Evolutionary conservation across 345 rosid species (phyloP).

Genomic region (Ceriops decandra): DNA sequence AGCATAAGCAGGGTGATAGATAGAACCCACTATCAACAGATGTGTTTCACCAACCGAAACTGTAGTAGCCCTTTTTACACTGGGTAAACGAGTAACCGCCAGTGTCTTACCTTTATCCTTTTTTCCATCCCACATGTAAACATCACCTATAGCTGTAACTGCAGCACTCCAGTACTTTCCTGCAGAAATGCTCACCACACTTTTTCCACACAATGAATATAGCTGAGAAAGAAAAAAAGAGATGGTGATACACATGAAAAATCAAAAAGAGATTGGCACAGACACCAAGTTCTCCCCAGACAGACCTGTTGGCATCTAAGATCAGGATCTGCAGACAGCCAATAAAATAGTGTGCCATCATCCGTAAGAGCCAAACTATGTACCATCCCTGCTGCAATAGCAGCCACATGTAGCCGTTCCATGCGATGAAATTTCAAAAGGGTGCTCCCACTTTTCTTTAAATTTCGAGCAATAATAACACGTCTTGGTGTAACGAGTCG

Average conservation of each 20-base stretch:
- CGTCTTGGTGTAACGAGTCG: constrained; percentile 91
- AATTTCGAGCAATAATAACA: constrained; percentile 60
- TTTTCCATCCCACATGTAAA: constrained; percentile 93
- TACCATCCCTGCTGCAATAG: constrained; percentile 91
- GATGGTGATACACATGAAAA: neutral
- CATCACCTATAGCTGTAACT: constrained; percentile 82
- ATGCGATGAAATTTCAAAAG: constrained; percentile 74
- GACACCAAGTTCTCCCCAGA: constrained; percentile 5
- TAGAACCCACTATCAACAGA: constrained; percentile 72
- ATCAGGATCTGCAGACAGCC: constrained; percentile 88
- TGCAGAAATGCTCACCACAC: constrained; percentile 70
- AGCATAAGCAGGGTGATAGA: constrained; percentile 71
- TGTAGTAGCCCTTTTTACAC: constrained; percentile 78
- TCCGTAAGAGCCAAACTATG: constrained; percentile 87
- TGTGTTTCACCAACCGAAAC: constrained; percentile 97
- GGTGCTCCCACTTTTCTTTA: constrained; percentile 62
- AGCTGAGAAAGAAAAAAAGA: constrained; percentile 40
- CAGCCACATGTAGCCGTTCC: constrained; percentile 62
- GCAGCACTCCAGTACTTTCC: constrained; percentile 95
- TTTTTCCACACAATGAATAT: constrained; percentile 52
- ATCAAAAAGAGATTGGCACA: neutral
- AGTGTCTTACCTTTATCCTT: constrained; percentile 53
- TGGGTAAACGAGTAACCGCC: constrained; percentile 61
- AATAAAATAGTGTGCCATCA: constrained; percentile 89
- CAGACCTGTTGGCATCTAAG: constrained; percentile 89